Conservation (phyloP, 2,329 filamentous ascomycete genomes). For the Thermomyces lanuginosus region DNA sequence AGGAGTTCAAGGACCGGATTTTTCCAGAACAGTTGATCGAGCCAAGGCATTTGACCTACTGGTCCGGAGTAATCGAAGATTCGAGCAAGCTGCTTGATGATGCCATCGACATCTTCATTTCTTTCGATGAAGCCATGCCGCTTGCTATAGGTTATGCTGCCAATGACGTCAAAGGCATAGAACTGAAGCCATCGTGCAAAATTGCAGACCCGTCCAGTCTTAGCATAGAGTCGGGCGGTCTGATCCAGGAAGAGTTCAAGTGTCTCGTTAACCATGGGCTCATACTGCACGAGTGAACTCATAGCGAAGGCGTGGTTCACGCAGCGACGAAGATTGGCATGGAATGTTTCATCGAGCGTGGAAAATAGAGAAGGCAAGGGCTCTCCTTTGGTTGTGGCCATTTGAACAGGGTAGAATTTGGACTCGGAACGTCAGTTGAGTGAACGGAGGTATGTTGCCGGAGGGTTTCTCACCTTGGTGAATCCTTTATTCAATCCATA, state of each 20-base stretch:
- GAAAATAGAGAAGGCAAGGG: slow-evolving; percentile 59
- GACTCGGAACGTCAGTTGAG: slow-evolving; percentile 23
- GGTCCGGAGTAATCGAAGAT: slow-evolving; percentile 2
- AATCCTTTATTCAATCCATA: slow-evolving; percentile 74
- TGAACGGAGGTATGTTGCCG: slow-evolving; percentile 12
- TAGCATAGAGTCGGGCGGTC: slow-evolving; percentile 39
- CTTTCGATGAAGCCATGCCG: slow-evolving; percentile 60
- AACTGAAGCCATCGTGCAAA: slow-evolving; percentile 50
- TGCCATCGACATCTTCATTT: slow-evolving; percentile 60
- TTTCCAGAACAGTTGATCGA: slow-evolving; percentile 55
- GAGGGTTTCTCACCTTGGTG: slow-evolving; percentile 41
- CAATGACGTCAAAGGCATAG: slow-evolving; percentile 73
- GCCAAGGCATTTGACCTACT: slow-evolving; percentile 56
- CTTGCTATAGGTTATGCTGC: slow-evolving; percentile 61
- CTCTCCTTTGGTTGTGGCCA: slow-evolving; percentile 52
- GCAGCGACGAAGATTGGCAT: slow-evolving; percentile 56
- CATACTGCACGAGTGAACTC: slow-evolving; percentile 60
- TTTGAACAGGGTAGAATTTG: slow-evolving; percentile 66
- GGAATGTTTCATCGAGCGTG: slow-evolving; percentile 54
- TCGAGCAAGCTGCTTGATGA: slow-evolving; percentile 42
- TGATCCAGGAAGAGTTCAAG: slow-evolving; percentile 53
- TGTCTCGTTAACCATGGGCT: slow-evolving; percentile 63
- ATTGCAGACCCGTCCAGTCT: slow-evolving; percentile 8
- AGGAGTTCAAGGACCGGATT: slow-evolving; percentile 42
- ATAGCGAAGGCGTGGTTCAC: slow-evolving; percentile 66